A percentile compares a stretch with the other conserved stretches of the same genome.
Evolutionary conservation across 306 rosid species (phyloP).

Genomic region (Fagus crenata): DNA sequence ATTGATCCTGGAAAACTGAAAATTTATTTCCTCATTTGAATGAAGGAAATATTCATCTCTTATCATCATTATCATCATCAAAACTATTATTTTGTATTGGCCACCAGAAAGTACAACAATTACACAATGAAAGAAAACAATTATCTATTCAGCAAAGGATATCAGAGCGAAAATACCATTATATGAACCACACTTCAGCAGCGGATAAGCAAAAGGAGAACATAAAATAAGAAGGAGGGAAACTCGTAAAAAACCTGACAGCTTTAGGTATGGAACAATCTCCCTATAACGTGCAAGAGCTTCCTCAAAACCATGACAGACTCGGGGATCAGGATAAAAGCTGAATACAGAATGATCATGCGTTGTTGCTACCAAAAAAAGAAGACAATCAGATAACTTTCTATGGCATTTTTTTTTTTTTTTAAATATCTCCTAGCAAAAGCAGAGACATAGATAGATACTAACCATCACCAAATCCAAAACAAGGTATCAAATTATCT

Average conservation of each 20-base stretch:
- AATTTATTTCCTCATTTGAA: not conserved
- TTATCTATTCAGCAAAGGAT: not conserved
- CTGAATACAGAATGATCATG: constrained; percentile 69
- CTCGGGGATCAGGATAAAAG: constrained; percentile 52
- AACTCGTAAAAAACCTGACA: constrained; percentile 58
- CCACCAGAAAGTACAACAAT: not conserved
- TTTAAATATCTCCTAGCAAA: constrained; percentile 7
- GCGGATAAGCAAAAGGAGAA: not conserved
- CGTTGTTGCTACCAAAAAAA: constrained; percentile 64
- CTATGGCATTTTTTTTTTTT: constrained; percentile 12
- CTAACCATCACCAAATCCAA: constrained; percentile 96
- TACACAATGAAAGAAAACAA: not conserved
- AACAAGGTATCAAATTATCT: constrained; percentile 92
- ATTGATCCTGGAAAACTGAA: not conserved
- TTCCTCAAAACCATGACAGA: constrained; percentile 86
- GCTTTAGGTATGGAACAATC: constrained; percentile 68
- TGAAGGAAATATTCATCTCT: not conserved
- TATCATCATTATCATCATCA: not conserved
- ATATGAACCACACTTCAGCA: not conserved
- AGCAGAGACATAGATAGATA: constrained; percentile 21
- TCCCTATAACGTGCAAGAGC: constrained; percentile 74
- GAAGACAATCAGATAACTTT: constrained; percentile 13
- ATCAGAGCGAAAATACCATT: constrained; percentile 1
- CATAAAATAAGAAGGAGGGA: constrained; percentile 1
- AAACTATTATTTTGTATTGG: not conserved